Conservation (phyloP, 768 basidiomycete species). For the Mycena haematopus region DNA sequence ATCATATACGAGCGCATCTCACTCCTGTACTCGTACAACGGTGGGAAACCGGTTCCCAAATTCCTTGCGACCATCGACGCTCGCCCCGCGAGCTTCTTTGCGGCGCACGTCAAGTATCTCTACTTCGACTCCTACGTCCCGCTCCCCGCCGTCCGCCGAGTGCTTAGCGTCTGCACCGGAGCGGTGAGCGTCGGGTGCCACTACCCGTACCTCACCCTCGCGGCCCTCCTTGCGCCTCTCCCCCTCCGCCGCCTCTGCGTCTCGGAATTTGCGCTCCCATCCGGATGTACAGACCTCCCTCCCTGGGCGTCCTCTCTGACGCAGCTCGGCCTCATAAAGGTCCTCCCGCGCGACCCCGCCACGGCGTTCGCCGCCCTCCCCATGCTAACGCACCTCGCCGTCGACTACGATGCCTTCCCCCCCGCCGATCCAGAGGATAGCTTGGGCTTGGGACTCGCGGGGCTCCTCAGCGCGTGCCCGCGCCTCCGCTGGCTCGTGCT, state of each 20-base stretch:
- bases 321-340: slow-evolving; percentile 12
- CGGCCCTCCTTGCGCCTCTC: slow-evolving; percentile 13
- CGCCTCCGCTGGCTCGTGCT: slow-evolving; percentile 9
- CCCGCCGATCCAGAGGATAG: slow-evolving; percentile 6
- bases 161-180: slow-evolving; percentile 45
- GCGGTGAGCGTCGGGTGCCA: slow-evolving; percentile 40
- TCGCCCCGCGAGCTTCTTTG: slow-evolving; percentile 44
- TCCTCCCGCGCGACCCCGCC: slow-evolving; percentile 1
- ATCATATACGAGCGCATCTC: slow-evolving; percentile 47
- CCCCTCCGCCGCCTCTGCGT: slow-evolving; percentile 20
- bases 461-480: slow-evolving; percentile 3
- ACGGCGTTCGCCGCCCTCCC: slow-evolving; percentile 6
- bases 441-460: slow-evolving; percentile 5
- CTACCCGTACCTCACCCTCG: slow-evolving; percentile 7
- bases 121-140: slow-evolving; percentile 42
- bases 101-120: slow-evolving; percentile 43
- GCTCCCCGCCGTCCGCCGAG: slow-evolving; percentile 24
- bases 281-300: not conserved
- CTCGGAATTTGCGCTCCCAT: slow-evolving; percentile 1
- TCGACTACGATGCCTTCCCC: slow-evolving; percentile 18
- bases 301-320: slow-evolving; percentile 23
- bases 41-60: slow-evolving; percentile 34
- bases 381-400: slow-evolving; percentile 16
- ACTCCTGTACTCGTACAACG: slow-evolving; percentile 32
- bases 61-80: slow-evolving; percentile 44